Percentiles rank a stretch among this genome's conserved stretches.
Evolutionary conservation across 1,284 basidiomycete genomes (phyloP).

Genomic region (Termitomyces sp.): DNA sequence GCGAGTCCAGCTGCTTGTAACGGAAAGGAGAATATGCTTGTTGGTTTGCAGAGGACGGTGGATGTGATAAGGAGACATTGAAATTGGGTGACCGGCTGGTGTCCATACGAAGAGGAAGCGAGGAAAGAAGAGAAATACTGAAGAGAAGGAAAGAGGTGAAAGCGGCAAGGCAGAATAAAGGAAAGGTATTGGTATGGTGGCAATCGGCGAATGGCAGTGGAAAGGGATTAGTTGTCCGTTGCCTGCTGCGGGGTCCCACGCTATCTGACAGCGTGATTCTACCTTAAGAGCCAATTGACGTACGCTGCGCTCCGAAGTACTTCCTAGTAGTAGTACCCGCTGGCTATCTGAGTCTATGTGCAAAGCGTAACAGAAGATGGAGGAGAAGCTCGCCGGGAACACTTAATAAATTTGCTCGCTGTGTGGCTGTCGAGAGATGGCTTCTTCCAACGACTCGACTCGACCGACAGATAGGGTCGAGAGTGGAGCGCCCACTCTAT

Average conservation of each 20-base stretch:
- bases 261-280: conserved; percentile 11
- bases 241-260: conserved; percentile 14
- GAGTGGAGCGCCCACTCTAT: background rate
- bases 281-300: conserved; percentile 8
- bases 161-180: conserved; percentile 12
- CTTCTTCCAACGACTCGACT: too few species aligned
- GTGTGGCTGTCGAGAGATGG: background rate
- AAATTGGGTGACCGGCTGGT: conserved; percentile 21
- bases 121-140: conserved; percentile 9
- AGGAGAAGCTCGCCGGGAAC: conserved; percentile 1
- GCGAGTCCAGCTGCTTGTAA: conserved; percentile 28
- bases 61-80: conserved; percentile 27
- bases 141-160: background rate
- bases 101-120: conserved; percentile 25
- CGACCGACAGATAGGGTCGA: background rate
- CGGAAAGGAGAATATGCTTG: conserved; percentile 31
- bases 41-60: conserved; percentile 22
- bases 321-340: background rate
- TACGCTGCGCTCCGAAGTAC: conserved; percentile 7
- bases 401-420: background rate
- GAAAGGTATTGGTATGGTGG: conserved; percentile 7
- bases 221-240: conserved; percentile 1
- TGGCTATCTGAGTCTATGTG: background rate
- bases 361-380: conserved; percentile 7
- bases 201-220: conserved; percentile 3